These are phyloP conservation scores for Psidium guajava DNA, from an alignment of 345 rosid genomes.

Conservation along the genomic window DNA sequence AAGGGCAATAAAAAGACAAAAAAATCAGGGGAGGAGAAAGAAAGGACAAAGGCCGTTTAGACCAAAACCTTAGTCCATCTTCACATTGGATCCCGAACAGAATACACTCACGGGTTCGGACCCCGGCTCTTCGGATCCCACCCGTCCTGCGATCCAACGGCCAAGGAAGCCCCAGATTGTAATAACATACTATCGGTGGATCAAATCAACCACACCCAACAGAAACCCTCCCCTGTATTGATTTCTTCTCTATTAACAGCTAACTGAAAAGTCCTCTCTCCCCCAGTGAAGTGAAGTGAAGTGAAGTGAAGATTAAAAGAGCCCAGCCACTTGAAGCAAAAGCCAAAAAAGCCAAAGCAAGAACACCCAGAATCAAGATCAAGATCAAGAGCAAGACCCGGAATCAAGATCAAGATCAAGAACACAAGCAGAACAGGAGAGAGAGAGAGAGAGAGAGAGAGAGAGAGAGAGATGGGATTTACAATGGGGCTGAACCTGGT, in stretches of 20 bases:
- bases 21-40: not conserved
- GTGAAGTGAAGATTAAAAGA: not conserved
- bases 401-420: not conserved
- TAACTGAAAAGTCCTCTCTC: not conserved
- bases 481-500: conserved; percentile 84
- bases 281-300: not conserved
- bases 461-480: conserved; percentile 43
- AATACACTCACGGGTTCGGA: not conserved
- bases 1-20: not conserved
- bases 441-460: too few relatives aligned
- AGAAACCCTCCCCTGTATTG: not conserved
- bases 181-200: not conserved
- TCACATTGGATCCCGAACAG: not conserved
- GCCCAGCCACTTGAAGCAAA: not conserved
- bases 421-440: not conserved
- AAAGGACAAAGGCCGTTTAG: not conserved
- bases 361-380: not conserved
- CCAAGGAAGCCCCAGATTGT: not conserved
- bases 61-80: not conserved
- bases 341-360: not conserved
- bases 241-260: not conserved
- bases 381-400: not conserved
- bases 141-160: not conserved
- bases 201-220: not conserved
- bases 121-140: not conserved